These are phyloP conservation scores for Hordeum pubiflorum DNA, from an alignment of 202 grass and related monocot species.

Conservation along the genomic window DNA sequence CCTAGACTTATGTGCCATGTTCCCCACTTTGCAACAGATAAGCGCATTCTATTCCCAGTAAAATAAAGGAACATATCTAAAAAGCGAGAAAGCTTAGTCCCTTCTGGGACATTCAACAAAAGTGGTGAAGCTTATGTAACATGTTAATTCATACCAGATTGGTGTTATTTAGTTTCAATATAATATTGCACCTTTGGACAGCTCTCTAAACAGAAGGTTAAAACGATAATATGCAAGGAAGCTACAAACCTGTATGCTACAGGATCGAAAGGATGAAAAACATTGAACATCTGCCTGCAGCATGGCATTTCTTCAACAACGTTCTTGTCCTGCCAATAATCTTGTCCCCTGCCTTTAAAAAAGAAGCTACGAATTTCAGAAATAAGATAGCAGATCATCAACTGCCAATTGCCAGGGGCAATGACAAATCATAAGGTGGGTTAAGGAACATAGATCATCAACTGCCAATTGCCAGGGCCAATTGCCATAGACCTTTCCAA, in stretches of 20 bases:
- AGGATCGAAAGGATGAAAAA: constrained; percentile 98
- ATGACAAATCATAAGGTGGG: constrained; percentile 5
- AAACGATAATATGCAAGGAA: not conserved
- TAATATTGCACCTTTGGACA: constrained; percentile 11
- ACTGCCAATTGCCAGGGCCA: not conserved
- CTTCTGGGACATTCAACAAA: not conserved
- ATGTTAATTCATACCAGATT: constrained; percentile 10
- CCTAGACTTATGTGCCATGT: constrained; percentile 49
- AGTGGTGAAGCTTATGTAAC: not conserved
- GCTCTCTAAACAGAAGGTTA: not conserved
- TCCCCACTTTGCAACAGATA: constrained; percentile 43
- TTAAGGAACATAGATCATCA: constrained; percentile 6
- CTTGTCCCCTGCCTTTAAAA: constrained; percentile 63
- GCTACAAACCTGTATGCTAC: constrained; percentile 80
- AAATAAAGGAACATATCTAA: constrained; percentile 15
- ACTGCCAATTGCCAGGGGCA: not conserved
- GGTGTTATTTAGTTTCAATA: not conserved
- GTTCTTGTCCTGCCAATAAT: constrained; percentile 89
- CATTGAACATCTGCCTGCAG: constrained; percentile 88
- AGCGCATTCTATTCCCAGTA: constrained; percentile 33
- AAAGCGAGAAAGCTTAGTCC: not conserved
- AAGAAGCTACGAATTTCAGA: constrained; percentile 30
- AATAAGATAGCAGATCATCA: constrained; percentile 9
- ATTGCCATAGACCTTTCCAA: not conserved
- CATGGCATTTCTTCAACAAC: constrained; percentile 91